Base-by-base conservation (phyloP, 2,329 filamentous ascomycete genomes). In the Fusarium brachygibbosum region DNA sequence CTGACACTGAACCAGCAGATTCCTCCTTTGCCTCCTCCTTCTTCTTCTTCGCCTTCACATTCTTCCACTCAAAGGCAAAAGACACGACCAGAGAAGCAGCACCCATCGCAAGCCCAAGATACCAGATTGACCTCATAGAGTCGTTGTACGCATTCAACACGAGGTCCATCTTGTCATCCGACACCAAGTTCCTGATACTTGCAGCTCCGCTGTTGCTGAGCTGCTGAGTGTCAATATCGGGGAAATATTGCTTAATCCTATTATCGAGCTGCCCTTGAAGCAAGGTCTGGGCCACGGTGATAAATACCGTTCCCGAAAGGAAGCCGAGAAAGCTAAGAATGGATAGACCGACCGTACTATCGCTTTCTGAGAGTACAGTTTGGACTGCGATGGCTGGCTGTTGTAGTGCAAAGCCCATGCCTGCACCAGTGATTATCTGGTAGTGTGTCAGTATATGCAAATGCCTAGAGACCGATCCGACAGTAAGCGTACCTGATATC, bases 11-110 rank as follows among this genome's bases (percentile, higher is more conserved):
- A 31, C 25, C 14, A 31, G 25, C 12, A 17, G 16, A 25, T 4
- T 38, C 29, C 4, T 48, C 1, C 5, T 4, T 5, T 7, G 7
- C 4, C 1, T 5, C 29, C 7, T 21, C 11, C 11, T 53, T 49
- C 5, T 63, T 31, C 17, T 63, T 52, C 0, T 21, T 12, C 5
- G 35, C 37, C 23, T 68, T 63, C 1, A 68, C 40, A 11, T 29
- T 68, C n/a, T 52, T 68, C 64, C 65, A 68, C 1, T 68, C 65
- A 2, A 68, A 46, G 0, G 51, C 63, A 6, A 54, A 60, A 0
- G 58, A 59, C 0, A 49, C 19, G 19, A 68, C 5, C 2, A 68
- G 9, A 17, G 58, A 64, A 11, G 52, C 32, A 14, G 28, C 57
- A 11, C 25, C 48, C 34, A 68, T 28, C 1, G 31, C 64, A 17